Conservation (phyloP, 2,329 filamentous ascomycete species). For the Cryphonectria radicalis region DNA sequence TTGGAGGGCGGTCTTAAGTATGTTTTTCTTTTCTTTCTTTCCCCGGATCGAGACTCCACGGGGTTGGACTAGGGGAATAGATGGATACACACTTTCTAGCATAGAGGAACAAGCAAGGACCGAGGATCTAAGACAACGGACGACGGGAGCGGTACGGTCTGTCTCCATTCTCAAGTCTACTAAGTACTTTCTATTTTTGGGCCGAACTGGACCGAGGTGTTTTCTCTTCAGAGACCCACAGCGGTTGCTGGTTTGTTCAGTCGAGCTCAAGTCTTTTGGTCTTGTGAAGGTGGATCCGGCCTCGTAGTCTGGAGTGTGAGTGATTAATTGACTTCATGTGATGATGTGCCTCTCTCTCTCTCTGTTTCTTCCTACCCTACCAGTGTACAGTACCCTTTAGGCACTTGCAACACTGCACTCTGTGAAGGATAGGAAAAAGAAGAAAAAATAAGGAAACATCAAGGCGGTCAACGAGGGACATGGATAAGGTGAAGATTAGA, state of each 20-base stretch:
- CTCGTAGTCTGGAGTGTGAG: neutral
- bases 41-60: neutral
- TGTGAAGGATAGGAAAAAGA: neutral
- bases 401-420: neutral
- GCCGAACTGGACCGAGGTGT: neutral
- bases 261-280: neutral
- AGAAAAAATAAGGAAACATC: no score
- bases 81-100: neutral
- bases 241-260: neutral
- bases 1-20: neutral
- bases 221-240: neutral
- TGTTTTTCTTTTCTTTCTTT: neutral
- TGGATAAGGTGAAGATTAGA: neutral
- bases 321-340: neutral
- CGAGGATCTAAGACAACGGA: neutral
- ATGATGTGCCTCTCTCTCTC: neutral
- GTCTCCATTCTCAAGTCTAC: conserved; percentile 7
- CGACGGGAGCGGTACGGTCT: neutral
- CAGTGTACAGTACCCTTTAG: neutral
- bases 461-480: neutral
- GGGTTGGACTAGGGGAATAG: neutral
- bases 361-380: neutral
- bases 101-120: neutral
- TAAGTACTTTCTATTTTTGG: neutral
- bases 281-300: neutral